Conservation (phyloP, 305 asterid species). For the Fraxinus angustifolia region DNA sequence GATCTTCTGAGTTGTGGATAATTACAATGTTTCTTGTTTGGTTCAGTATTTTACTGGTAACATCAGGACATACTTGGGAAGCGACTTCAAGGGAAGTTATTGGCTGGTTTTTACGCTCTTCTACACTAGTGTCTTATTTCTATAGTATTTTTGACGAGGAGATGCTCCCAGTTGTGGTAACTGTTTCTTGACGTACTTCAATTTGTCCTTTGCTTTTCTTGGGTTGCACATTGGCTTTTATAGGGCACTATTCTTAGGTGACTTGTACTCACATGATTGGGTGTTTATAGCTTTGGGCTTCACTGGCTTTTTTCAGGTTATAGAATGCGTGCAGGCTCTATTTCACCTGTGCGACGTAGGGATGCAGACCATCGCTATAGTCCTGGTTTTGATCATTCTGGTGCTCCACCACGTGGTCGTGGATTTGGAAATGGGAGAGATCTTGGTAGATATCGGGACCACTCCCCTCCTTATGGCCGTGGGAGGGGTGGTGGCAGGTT, state of each 20-base stretch:
- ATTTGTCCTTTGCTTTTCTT: slow-evolving; percentile 36
- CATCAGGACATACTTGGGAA: slow-evolving; percentile 24
- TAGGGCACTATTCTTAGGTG: slow-evolving; percentile 51
- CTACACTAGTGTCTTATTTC: slow-evolving; percentile 24
- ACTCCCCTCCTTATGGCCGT: slow-evolving; percentile 65
- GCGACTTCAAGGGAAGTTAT: slow-evolving; percentile 26
- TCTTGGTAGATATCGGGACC: slow-evolving; percentile 58
- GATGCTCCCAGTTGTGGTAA: slow-evolving; percentile 43
- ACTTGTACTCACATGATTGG: slow-evolving; percentile 39
- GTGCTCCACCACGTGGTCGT: slow-evolving; percentile 49
- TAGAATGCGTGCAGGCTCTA: slow-evolving; percentile 83
- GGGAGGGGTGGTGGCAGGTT: slow-evolving; percentile 59
- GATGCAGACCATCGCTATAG: slow-evolving; percentile 55
- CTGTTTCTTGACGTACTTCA: slow-evolving; percentile 42
- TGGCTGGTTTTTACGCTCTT: slow-evolving; percentile 25
- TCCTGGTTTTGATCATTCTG: slow-evolving; percentile 64
- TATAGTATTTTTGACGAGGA: slow-evolving; percentile 38
- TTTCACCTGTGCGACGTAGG: slow-evolving; percentile 76
- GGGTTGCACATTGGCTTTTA: slow-evolving; percentile 46
- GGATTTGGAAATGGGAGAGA: slow-evolving; percentile 66
- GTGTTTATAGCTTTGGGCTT: slow-evolving; percentile 53
- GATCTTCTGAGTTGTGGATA: slow-evolving; percentile 34
- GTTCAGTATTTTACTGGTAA: slow-evolving; percentile 25
- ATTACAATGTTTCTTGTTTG: slow-evolving; percentile 24
- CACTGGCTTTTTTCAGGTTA: slow-evolving; percentile 86